Base-by-base conservation (phyloP, 1,284 basidiomycete species). In the Ganoderma meredithae region DNA sequence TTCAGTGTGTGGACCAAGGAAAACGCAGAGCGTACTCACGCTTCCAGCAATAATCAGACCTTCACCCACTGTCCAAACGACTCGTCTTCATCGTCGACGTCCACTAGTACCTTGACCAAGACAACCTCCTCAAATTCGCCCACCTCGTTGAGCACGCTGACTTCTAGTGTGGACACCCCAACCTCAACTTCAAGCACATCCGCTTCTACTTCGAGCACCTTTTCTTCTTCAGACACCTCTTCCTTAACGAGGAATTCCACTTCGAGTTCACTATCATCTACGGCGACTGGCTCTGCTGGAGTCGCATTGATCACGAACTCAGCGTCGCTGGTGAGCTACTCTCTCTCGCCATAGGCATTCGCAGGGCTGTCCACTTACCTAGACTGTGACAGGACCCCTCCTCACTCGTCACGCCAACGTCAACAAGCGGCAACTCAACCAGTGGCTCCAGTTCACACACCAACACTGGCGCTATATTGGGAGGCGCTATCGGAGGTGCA, bases 1-100 rank as follows among this genome's bases (percentile, higher is more conserved):
- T 27, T 22, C 36, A 73, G 72, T 36, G 65, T 72, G 3, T 74
- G 49, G 22, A 67, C 71, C 6, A 71, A 70, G 40, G 66, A 74
- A 62, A 67, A 41, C 25, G 69, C 70, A 1, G 49, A 60, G 17
- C 47, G 52, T 6, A 64, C 69, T 2, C 64, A 69, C 13, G 71
- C 69, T 0, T 56, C 60, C 2, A 47, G 63, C 39, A 67, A 68
- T 40, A 64, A 72, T 58, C 67, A 70, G 56, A 71, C 70, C 3
- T 73, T 72, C 64, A 70, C 68, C 12, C 65, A 71, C 22, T 74
- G 73, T 44, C 49, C 70, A 2, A 65, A 69, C 47, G 22, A 12
- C 12, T 52, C 47, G 22, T 8, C n/a, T 12, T 12, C 47, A 10
- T 52, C 47, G 6, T 15, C 47, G 47, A 25, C 12, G 9, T 9